Evolutionary conservation across 495 filamentous ascomycete species (phyloP), one percentile per base, ranked within the genome.

Genomic region (Neurospora sublineolata): DNA sequence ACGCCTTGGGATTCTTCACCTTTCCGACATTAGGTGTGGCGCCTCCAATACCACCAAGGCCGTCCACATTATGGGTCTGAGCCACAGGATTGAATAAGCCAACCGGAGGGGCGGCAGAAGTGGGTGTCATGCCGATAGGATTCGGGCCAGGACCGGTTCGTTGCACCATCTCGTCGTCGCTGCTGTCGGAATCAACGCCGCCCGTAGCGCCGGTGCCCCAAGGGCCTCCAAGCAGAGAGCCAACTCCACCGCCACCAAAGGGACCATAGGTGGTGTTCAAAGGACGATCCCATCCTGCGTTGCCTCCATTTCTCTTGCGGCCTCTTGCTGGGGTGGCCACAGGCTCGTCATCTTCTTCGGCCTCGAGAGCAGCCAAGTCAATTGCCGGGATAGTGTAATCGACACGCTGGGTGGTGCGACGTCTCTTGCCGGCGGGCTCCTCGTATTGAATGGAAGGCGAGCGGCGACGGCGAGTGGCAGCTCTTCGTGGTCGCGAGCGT

Each of bases 111-210:
- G 84, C 85, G 40, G 86, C 87, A 41, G 90, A 86, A 4, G 90
- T 90, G n/a, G 91, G 89, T 4, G 91, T 93, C 90, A 93, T 92
- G 71, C 91, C 91, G 30, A 90, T 79, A 71, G 87, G 52, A 27
- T 64, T 82, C 33, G 89, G 90, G 44, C 88, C 89, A 67, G 86
- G 76, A 33, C 84, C 86, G 44, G 85, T 84, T 11, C 89, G 85
- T 38, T 87, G 85, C 72, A 86, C 86, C 73, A 83, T 85, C 76
- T 99, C 95, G 73, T 99, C 96, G 74, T 99, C 95, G 76, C 96
- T 98, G 78, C 93, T 97, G 77, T 99, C 95, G 23, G 94, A 97
- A 75, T 98, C 94, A 11, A 88, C 91, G 72, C 92, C 92, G 36
- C 90, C 93, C 64, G 88, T 86, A 9, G 93, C 90, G n/a, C 83